phyloP scores from a whole-genome alignment of 768 basidiomycete genomes.

The Pulveroboletus sp. region DNA sequence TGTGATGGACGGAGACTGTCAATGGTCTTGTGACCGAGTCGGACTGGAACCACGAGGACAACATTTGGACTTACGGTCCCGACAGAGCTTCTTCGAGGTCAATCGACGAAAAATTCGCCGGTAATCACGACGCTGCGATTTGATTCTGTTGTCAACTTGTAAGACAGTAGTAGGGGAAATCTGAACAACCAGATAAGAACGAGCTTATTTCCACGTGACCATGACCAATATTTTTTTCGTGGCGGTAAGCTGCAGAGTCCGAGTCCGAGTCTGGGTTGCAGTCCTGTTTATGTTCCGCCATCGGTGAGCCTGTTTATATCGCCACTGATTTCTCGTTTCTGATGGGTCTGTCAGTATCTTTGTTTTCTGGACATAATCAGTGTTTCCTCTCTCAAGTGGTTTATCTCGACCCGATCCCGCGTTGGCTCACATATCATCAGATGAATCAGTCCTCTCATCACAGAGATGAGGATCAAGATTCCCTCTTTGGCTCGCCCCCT shows the following conservation, averaged over 20 bases:
- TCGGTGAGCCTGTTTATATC: constrained; percentile 4
- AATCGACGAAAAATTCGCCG: too few species aligned
- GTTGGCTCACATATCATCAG: constrained; percentile 17
- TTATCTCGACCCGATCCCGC: constrained; percentile 4
- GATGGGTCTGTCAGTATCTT: neutral
- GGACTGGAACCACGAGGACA: constrained; percentile 13
- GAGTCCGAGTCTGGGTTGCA: too few species aligned
- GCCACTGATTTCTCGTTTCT: neutral
- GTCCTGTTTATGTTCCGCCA: too few species aligned
- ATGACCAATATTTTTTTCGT: too few species aligned
- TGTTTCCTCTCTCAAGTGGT: constrained; percentile 12
- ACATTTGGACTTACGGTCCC: too few species aligned
- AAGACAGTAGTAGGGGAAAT: too few species aligned
- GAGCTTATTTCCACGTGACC: too few species aligned
- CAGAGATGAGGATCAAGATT: constrained; percentile 50
- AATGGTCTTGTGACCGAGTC: neutral
- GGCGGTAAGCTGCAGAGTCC: too few species aligned
- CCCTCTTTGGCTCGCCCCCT: constrained; percentile 80
- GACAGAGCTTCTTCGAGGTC: too few species aligned
- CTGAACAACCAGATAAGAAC: too few species aligned
- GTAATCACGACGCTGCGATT: too few species aligned
- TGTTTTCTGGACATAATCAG: neutral
- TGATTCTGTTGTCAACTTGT: too few species aligned
- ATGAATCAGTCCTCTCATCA: constrained; percentile 14
- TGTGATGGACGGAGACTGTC: neutral